phyloP scores from a whole-genome alignment of 2,329 filamentous ascomycete species.

The Aureobasidium sp. region DNA sequence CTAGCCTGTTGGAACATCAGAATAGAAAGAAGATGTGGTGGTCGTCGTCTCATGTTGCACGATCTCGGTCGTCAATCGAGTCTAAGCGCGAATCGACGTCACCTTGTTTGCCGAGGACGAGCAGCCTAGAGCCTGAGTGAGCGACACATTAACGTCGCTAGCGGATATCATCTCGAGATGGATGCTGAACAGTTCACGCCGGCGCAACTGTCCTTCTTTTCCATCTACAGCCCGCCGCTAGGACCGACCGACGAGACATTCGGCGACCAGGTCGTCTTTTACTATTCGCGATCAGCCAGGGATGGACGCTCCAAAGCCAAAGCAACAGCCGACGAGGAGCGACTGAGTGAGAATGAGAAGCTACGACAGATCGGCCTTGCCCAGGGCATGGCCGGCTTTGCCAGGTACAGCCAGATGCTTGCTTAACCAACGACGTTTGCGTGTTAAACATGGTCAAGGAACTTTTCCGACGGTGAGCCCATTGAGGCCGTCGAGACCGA shows the following conservation, averaged over 20 bases:
- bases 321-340: constrained; percentile 23
- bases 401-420: constrained; percentile 40
- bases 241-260: constrained; percentile 64
- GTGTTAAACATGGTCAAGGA: constrained; percentile 37
- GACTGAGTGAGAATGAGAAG: constrained; percentile 61
- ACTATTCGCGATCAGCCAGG: constrained; percentile 50
- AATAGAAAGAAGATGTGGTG: background rate
- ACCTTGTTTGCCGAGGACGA: background rate
- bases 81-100: background rate
- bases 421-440: background rate
- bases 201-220: constrained; percentile 79
- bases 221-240: constrained; percentile 88
- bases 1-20: background rate
- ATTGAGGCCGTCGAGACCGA: constrained; percentile 88
- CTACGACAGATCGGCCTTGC: constrained; percentile 90
- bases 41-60: background rate
- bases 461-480: constrained; percentile 67
- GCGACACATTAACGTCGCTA: background rate
- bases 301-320: constrained; percentile 19
- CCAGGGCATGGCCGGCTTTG: constrained; percentile 93
- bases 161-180: background rate
- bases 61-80: background rate
- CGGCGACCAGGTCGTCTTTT: constrained; percentile 84
- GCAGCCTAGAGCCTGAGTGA: constrained; percentile 5
- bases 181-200: constrained; percentile 36